These are phyloP conservation scores for Tuctoria greenei DNA, from an alignment of 176 grass and related monocot species.

Conservation along the genomic window DNA sequence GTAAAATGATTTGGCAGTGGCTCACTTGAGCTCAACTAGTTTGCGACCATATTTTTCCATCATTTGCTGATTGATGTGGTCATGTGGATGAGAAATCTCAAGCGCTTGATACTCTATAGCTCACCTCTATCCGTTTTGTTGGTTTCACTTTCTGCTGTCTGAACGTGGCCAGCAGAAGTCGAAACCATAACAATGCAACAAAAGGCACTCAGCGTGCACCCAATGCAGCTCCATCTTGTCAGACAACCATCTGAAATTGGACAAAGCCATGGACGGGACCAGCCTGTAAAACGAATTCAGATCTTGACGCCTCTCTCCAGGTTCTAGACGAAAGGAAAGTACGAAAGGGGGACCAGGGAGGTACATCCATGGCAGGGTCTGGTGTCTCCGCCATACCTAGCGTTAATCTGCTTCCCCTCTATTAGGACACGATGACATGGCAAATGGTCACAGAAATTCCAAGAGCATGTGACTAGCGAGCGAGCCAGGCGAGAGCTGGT, in stretches of 20 bases:
- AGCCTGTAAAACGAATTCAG: not conserved
- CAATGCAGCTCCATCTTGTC: not conserved
- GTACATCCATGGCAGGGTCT: no score
- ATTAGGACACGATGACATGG: constrained; percentile 10
- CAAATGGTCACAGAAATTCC: constrained; percentile 8
- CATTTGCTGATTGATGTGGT: no score
- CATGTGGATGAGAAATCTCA: not conserved
- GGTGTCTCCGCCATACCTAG: not conserved
- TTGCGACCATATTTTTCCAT: no score
- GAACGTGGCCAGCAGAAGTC: constrained; percentile 2
- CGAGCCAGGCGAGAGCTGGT: not conserved
- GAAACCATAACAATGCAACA: not conserved
- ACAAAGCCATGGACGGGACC: not conserved
- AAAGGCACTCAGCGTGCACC: not conserved
- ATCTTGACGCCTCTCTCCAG: not conserved
- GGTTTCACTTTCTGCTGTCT: not conserved
- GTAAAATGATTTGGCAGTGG: no score
- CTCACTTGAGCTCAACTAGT: no score
- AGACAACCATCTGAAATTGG: not conserved
- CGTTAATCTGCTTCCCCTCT: not conserved
- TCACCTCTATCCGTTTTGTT: not conserved
- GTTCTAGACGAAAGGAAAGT: not conserved
- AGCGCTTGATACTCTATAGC: not conserved
- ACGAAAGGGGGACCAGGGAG: no score
- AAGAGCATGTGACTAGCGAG: constrained; percentile 26